These are phyloP conservation scores for Datura wrightii DNA, from an alignment of 257 asterid genomes.

Conservation along the genomic window DNA sequence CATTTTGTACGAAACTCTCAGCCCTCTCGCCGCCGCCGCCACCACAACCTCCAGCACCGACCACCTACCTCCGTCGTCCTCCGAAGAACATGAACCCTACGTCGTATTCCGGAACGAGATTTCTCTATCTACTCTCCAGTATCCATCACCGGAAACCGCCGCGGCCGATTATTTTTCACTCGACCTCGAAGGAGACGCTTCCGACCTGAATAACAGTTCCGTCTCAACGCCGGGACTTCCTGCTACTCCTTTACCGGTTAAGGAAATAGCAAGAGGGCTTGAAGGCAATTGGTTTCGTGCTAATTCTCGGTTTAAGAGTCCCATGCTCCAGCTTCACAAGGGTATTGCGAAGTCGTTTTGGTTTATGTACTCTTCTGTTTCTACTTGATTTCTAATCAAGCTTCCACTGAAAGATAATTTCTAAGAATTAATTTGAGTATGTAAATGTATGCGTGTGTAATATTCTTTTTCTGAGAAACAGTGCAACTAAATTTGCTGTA, in stretches of 20 bases:
- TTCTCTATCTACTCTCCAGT: slow-evolving; percentile 45
- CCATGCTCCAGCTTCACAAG: slow-evolving; percentile 92
- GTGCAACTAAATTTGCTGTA: not conserved
- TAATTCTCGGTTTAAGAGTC: slow-evolving; percentile 73
- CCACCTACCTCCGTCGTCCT: slow-evolving; percentile 35
- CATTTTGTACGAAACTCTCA: slow-evolving; percentile 74
- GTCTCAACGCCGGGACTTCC: slow-evolving; percentile 32
- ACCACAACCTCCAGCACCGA: not conserved
- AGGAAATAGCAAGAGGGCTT: slow-evolving; percentile 49
- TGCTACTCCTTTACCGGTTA: slow-evolving; percentile 41
- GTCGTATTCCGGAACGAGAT: slow-evolving; percentile 70
- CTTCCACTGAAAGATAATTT: not conserved
- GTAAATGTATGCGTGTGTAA: not conserved
- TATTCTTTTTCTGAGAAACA: not conserved
- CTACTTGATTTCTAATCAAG: not conserved
- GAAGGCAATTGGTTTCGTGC: slow-evolving; percentile 95
- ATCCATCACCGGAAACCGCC: slow-evolving; percentile 57
- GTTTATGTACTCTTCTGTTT: not conserved
- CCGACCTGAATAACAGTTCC: slow-evolving; percentile 28
- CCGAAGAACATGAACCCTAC: slow-evolving; percentile 56
- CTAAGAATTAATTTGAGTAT: not conserved
- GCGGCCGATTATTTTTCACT: slow-evolving; percentile 87
- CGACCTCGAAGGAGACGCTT: slow-evolving; percentile 54
- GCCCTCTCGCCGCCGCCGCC: slow-evolving; percentile 45
- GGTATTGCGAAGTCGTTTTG: slow-evolving; percentile 47